Conservation (phyloP, 805 yeast species). For the Metschnikowia rubicola region DNA sequence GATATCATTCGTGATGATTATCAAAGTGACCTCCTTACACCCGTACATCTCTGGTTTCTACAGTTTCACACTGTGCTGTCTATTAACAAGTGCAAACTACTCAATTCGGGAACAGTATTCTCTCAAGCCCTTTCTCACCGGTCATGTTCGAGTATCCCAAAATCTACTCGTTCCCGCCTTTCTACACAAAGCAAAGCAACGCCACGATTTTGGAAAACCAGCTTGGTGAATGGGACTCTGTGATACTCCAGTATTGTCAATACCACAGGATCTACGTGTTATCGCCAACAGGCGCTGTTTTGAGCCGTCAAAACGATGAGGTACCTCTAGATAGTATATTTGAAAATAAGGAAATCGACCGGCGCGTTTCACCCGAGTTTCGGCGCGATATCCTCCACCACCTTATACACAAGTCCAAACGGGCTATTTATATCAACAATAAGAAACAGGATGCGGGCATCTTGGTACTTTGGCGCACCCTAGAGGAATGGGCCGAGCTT, state of each 20-base stretch:
- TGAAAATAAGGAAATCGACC: slow-evolving; percentile 46
- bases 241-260: slow-evolving; percentile 61
- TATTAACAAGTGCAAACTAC: neutral
- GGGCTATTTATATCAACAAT: slow-evolving; percentile 53
- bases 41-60: neutral
- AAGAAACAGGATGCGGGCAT: slow-evolving; percentile 64
- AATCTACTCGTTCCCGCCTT: slow-evolving; percentile 72
- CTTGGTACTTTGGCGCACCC: slow-evolving; percentile 59
- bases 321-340: slow-evolving; percentile 35
- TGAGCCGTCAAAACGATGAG: slow-evolving; percentile 24
- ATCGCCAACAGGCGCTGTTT: slow-evolving; percentile 28
- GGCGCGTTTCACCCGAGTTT: slow-evolving; percentile 54
- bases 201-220: slow-evolving; percentile 75
- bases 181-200: slow-evolving; percentile 87
- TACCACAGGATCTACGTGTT: slow-evolving; percentile 39
- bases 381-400: slow-evolving; percentile 52
- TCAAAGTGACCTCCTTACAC: neutral
- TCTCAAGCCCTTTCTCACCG: too few species aligned
- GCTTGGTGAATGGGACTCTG: slow-evolving; percentile 68
- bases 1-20: too few species aligned
- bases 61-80: neutral
- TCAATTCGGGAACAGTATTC: too few species aligned
- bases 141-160: slow-evolving; percentile 36
- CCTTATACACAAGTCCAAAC: slow-evolving; percentile 49
- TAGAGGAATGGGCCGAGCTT: slow-evolving; percentile 36